phyloP scores from a whole-genome alignment of 176 grass and related monocot species.

The Echinochloa phyllopogon region DNA sequence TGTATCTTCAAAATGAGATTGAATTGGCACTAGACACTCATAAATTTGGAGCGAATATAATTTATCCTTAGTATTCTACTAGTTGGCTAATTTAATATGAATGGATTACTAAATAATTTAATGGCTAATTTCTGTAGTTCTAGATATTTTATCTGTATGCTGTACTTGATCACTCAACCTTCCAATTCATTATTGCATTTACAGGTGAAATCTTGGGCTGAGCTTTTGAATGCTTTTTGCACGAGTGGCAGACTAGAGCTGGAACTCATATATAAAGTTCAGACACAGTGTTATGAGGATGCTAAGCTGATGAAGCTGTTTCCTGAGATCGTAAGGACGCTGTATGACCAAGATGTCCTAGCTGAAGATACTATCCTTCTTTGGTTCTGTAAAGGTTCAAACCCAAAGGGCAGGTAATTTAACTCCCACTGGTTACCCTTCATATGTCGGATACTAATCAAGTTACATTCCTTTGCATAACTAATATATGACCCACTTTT shows the following conservation, averaged over 20 bases:
- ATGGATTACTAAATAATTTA: background rate
- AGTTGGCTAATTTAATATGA: too few species aligned
- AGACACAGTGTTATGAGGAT: conserved; percentile 93
- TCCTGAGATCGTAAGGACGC: conserved; percentile 92
- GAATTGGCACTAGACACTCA: too few species aligned
- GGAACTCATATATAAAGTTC: conserved; percentile 94
- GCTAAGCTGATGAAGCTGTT: conserved; percentile 96
- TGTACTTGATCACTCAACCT: background rate
- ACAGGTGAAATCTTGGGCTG: conserved; percentile 89
- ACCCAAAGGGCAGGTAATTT: conserved; percentile 88
- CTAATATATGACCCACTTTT: background rate
- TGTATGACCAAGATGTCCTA: conserved; percentile 93
- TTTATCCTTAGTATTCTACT: background rate
- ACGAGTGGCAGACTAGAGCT: conserved; percentile 83
- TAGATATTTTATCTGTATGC: background rate
- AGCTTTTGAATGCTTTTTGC: conserved; percentile 89
- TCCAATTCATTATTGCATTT: conserved; percentile 1
- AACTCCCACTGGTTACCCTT: background rate
- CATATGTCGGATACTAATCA: background rate
- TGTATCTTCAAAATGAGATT: background rate
- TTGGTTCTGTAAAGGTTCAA: conserved; percentile 94
- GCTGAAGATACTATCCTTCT: conserved; percentile 96
- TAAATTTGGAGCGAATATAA: background rate
- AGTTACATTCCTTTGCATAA: background rate
- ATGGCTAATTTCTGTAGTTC: background rate